phyloP scores from a whole-genome alignment of 352 stramenopile species.

The Globisporangium paddicum region DNA sequence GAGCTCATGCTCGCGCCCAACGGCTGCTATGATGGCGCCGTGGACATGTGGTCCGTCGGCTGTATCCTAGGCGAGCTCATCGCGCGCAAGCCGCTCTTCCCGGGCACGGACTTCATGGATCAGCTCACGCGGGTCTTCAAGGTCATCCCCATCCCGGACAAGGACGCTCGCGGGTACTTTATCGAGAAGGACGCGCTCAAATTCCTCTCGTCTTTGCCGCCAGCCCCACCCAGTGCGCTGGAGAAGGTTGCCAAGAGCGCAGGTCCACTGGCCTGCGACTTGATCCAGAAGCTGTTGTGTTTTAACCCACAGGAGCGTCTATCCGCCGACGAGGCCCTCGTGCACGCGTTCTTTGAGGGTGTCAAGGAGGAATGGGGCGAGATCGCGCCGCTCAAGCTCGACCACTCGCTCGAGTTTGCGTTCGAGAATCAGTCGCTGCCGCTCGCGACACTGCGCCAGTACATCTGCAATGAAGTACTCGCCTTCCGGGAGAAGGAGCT shows the following conservation, averaged over 20 bases:
- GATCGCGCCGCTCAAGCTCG: slow-evolving; percentile 49
- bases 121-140: slow-evolving; percentile 81
- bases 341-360: slow-evolving; percentile 85
- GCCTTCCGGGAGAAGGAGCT: slow-evolving; percentile 38
- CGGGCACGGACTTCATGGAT: slow-evolving; percentile 82
- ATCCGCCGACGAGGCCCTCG: slow-evolving; percentile 84
- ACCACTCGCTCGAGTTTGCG: slow-evolving; percentile 78
- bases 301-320: slow-evolving; percentile 92
- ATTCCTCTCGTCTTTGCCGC: slow-evolving; percentile 71
- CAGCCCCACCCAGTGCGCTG: slow-evolving; percentile 43
- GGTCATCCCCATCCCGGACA: slow-evolving; percentile 62
- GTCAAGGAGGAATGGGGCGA: slow-evolving; percentile 88
- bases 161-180: slow-evolving; percentile 56
- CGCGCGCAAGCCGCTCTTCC: slow-evolving; percentile 71
- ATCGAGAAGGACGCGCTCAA: slow-evolving; percentile 84
- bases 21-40: slow-evolving; percentile 83
- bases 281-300: slow-evolving; percentile 83
- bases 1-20: slow-evolving; percentile 92
- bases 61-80: slow-evolving; percentile 94
- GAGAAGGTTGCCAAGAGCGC: slow-evolving; percentile 49
- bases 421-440: slow-evolving; percentile 76
- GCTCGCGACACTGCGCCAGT: slow-evolving; percentile 60
- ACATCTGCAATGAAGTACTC: slow-evolving; percentile 77
- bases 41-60: slow-evolving; percentile 85
- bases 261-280: slow-evolving; percentile 50